Percentiles rank a stretch among this genome's conserved stretches.
Conservation (phyloP, 2,329 filamentous ascomycete genomes). For the Sordariomycetes sp. region DNA sequence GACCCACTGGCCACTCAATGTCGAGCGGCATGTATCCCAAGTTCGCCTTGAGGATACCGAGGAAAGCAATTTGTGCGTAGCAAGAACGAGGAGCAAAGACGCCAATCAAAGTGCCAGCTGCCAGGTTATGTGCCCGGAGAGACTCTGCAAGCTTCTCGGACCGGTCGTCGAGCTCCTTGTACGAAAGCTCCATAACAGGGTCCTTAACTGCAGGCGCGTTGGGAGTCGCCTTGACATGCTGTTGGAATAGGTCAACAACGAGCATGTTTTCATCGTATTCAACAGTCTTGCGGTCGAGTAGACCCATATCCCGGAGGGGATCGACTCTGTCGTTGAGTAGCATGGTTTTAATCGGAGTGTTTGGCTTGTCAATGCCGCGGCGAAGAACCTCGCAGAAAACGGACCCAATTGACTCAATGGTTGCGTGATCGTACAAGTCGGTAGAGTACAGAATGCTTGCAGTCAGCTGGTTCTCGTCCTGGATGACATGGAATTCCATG, state of each 20-base stretch:
- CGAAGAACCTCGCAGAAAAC: constrained; percentile 7
- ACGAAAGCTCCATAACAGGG: constrained; percentile 7
- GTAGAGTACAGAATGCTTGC: constrained; percentile 10
- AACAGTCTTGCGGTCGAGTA: no score
- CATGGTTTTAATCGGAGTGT: constrained; percentile 1
- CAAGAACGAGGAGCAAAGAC: constrained; percentile 11
- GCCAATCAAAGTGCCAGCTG: constrained; percentile 9
- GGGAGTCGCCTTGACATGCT: constrained; percentile 9
- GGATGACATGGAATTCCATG: constrained; percentile 15
- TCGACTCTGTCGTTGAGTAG: constrained; percentile 1
- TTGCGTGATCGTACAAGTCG: constrained; percentile 12
- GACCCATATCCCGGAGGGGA: constrained; percentile 6
- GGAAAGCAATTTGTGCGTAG: constrained; percentile 11
- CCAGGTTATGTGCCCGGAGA: constrained; percentile 4
- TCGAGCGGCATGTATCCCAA: constrained; percentile 16
- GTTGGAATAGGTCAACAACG: constrained; percentile 13
- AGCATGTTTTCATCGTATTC: constrained; percentile 10
- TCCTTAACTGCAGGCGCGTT: constrained; percentile 11
- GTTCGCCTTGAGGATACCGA: constrained; percentile 15
- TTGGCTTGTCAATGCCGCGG: constrained; percentile 7
- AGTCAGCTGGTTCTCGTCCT: constrained; percentile 5
- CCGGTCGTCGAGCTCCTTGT: constrained; percentile 9
- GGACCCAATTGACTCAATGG: constrained; percentile 11
- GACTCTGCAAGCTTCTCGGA: constrained; percentile 10
- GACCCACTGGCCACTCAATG: constrained; percentile 7